Percentiles rank a stretch among this genome's conserved stretches.
Conservation (phyloP, 2,329 filamentous ascomycete species). For the Fusarium algeriense region DNA sequence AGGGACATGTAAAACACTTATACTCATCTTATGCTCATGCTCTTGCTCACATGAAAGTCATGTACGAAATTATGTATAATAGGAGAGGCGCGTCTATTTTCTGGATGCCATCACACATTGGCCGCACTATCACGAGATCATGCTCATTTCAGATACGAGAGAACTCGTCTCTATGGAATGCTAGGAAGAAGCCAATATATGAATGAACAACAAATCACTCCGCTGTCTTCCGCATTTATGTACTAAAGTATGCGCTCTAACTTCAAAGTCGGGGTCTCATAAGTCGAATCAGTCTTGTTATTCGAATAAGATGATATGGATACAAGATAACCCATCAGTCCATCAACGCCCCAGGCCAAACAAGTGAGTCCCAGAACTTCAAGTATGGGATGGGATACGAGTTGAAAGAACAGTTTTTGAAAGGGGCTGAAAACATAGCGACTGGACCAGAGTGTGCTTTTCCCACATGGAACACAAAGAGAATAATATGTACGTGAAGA, state of each 20-base stretch:
- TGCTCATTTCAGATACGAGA: conserved; percentile 3
- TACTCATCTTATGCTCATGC: conserved; percentile 21
- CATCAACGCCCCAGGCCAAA: conserved; percentile 15
- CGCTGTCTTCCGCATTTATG: not conserved
- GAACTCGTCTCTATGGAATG: not conserved
- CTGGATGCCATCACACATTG: conserved; percentile 10
- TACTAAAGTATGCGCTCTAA: not conserved
- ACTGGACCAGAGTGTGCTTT: conserved; percentile 27
- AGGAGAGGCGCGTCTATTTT: conserved; percentile 13
- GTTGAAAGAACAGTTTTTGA: not conserved
- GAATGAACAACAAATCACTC: not conserved
- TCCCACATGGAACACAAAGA: conserved; percentile 7
- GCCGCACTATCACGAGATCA: not conserved
- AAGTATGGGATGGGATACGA: not conserved
- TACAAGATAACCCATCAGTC: conserved; percentile 15
- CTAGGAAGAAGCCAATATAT: not conserved
- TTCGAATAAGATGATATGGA: conserved; percentile 11
- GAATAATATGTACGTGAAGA: conserved; percentile 33
- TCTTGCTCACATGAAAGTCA: conserved; percentile 2
- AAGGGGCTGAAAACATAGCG: conserved; percentile 9
- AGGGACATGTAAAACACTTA: conserved; percentile 7
- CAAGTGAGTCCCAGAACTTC: not conserved
- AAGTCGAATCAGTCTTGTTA: conserved; percentile 9
- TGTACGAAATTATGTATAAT: conserved; percentile 36
- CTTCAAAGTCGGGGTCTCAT: not conserved